Base-by-base conservation (phyloP, 73 alveolate genomes). In the Paramecium biaurelia region DNA sequence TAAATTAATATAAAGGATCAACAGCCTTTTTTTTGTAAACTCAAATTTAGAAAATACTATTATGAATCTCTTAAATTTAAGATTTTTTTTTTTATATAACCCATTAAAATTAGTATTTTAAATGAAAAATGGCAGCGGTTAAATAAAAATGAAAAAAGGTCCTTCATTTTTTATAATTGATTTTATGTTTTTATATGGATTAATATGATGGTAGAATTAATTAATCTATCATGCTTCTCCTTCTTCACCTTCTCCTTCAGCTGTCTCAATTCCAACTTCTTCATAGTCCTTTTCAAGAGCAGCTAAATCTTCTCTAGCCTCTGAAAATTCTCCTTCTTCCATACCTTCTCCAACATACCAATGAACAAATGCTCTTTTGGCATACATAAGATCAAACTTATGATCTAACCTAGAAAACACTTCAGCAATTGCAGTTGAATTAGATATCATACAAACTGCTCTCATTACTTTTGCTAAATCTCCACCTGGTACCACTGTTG, bases 281-380 rank as follows among this genome's bases (percentile, higher is more conserved):
- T 96, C 98, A 59, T 59, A 59, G 3, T 59, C 79, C 9, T 94
- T 92, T 43, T 93, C 96, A 85, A 94, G 96, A 5, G 90, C 95
- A 23, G 95, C 97, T 43, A 97, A 90, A 82, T 97, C 98, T 63
- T 95, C 99, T 92, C 98, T 93, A 82, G 98, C 99, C 49, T 97
- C 98, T 63, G 97, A 95, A 97, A 98, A 98, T 92, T 96, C 98
- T 59, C 98, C 99, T 94, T 97, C 99, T 87, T 97, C 99, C 98
- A 98, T 95, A 58, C 99, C 99, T 92, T 98, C 99, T 67, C 99
- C 99, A 90, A 95, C 98, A 93, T 95, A 98, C 98, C 99, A 97
- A 87, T 98, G 99, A 70, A 98, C 99, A 96, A 98, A 98, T 79
- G 99, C 99, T 94, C 99, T 97, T 95, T 97, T 98, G 84, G 99